Base-by-base conservation (phyloP, 2,329 filamentous ascomycete genomes). In the Talaromyces piceae region DNA sequence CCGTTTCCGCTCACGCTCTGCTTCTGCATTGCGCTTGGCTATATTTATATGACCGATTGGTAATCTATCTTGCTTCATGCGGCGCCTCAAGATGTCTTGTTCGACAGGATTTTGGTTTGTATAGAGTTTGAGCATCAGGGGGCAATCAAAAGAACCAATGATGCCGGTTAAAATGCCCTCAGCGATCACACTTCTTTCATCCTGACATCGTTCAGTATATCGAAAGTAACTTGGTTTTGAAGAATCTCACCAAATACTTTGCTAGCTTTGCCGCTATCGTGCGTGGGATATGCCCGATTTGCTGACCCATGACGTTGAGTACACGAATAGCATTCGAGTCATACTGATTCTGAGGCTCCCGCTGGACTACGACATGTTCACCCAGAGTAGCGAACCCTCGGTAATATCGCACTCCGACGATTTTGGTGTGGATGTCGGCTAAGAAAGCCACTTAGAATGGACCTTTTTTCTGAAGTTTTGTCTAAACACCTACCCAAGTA, bases 261-360 rank as follows among this genome's bases (percentile, higher is more conserved):
- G 87, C 82, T 49, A 95, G 70, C 66, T 87, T 91, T n/a, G 75
- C 71, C 1, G 83, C 88, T 20, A 88, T 62, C 1, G 69, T 74
- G 11, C 81, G 75, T 5, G 87, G 85, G 37, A 95, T 74, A 67
- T 95, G 88, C 1, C 89, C 89, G 59, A 95, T 87, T 61, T 94
- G 88, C 6, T 68, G 65, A 13, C 81, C 79, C 61, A 86, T 78
- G 12, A 91, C 87, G 65, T 93, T 94, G 59, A 87, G 77, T 1
- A 94, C 80, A 4, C 82, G 80, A 52, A 94, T 88, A 0, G 88
- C 88, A 68, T 93, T 93, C 5, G 58, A 56, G 62, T 93, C 87
- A 62, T 86, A 87, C 58, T 69, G 73, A 60, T 91, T 91, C 1
- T 67, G 61, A 1, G 86, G 83, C 61, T 91, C 84, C 61, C 87